Conservation (phyloP, 257 asterid species). For the Perilla frutescens region DNA sequence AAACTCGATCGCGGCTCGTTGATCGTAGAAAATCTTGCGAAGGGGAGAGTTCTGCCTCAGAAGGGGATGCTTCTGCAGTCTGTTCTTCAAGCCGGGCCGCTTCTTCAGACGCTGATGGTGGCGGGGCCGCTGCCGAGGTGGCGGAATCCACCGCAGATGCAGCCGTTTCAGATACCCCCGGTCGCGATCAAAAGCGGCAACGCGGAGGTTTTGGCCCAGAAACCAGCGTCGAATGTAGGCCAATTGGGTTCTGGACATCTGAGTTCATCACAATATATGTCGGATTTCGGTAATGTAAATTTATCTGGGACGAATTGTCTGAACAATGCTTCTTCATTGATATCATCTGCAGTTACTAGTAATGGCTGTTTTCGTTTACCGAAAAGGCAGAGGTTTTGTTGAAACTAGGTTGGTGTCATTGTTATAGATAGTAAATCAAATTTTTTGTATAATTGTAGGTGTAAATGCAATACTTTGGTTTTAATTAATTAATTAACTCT, state of each 20-base stretch:
- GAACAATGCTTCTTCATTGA: constrained; percentile 33
- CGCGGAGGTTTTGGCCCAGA: constrained; percentile 18
- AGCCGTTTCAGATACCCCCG: constrained; percentile 60
- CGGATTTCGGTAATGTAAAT: constrained; percentile 41
- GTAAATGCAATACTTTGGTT: constrained; percentile 49
- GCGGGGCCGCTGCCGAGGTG: constrained; percentile 86
- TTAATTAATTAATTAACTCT: constrained; percentile 28
- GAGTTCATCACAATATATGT: constrained; percentile 23
- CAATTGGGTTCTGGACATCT: no score
- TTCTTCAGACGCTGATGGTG: constrained; percentile 63
- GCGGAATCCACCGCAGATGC: constrained; percentile 84
- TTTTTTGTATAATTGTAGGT: constrained; percentile 44
- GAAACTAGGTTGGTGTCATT: background rate
- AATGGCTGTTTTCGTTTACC: constrained; percentile 39
- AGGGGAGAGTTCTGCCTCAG: constrained; percentile 59
- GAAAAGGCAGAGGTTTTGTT: constrained; percentile 59
- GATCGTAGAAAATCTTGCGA: constrained; percentile 52
- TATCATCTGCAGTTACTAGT: constrained; percentile 36
- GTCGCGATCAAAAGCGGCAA: constrained; percentile 52
- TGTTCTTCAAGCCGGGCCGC: constrained; percentile 67
- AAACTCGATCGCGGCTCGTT: constrained; percentile 46
- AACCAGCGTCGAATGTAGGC: no score
- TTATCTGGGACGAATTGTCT: constrained; percentile 28
- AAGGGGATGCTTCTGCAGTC: constrained; percentile 66
- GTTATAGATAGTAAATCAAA: background rate